phyloP scores from a whole-genome alignment of 2,329 filamentous ascomycete genomes.

The Stenocarpella maydis region DNA sequence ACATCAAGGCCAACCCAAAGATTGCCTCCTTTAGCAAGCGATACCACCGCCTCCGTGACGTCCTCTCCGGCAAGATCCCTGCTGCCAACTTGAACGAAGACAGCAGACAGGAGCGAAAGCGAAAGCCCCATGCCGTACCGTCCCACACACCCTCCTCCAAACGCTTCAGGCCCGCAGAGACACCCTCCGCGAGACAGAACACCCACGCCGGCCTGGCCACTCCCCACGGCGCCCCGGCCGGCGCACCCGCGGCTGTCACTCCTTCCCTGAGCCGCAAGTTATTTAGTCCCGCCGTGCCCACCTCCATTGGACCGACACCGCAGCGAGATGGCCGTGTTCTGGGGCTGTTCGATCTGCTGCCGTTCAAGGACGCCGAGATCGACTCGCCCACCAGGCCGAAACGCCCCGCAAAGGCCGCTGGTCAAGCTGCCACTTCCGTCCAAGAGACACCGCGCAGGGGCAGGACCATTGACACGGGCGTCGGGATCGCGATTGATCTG shows the following conservation, averaged over 20 bases:
- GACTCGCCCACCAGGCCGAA: constrained; percentile 55
- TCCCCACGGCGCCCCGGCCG: constrained; percentile 37
- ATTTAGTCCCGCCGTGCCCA: constrained; percentile 66
- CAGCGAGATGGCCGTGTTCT: constrained; percentile 81
- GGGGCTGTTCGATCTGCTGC: constrained; percentile 77
- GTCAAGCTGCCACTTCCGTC: constrained; percentile 43
- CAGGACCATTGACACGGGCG: constrained; percentile 40
- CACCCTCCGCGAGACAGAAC: constrained; percentile 49
- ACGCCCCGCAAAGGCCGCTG: constrained; percentile 46
- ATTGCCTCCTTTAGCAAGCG: constrained; percentile 81
- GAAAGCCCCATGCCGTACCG: constrained; percentile 47
- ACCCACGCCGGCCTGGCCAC: constrained; percentile 35
- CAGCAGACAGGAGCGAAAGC: constrained; percentile 48
- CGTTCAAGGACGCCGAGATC: constrained; percentile 56
- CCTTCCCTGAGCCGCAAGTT: constrained; percentile 65
- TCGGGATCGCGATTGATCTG: constrained; percentile 41
- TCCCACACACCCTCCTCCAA: constrained; percentile 59
- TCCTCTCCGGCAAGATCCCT: constrained; percentile 61
- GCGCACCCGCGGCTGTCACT: constrained; percentile 55
- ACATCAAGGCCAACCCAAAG: constrained; percentile 76
- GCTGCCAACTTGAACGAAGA: constrained; percentile 40
- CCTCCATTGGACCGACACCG: constrained; percentile 78
- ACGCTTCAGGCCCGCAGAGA: constrained; percentile 55
- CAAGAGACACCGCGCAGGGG: constrained; percentile 58
- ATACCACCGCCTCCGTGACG: constrained; percentile 72